phyloP scores from a whole-genome alignment of 2,329 filamentous ascomycete species.

The Davidsoniella eucalypti region DNA sequence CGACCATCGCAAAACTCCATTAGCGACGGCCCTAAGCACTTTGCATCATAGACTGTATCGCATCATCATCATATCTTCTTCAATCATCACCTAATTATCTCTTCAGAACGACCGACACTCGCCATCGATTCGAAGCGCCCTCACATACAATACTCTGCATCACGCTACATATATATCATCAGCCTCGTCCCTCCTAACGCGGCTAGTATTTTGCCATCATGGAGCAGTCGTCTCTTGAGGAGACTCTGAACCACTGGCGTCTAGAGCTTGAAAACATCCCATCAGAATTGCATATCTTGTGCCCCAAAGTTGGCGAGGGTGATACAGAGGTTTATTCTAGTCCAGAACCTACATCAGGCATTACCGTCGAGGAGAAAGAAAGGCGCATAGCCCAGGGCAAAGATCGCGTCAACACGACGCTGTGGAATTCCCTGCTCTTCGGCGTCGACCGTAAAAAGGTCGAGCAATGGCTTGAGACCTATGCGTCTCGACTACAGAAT shows the following conservation, averaged over 20 bases:
- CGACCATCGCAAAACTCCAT: too few relatives aligned
- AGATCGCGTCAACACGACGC: conserved; percentile 42
- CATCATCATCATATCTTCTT: too few relatives aligned
- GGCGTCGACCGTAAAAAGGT: conserved; percentile 47
- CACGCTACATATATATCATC: too few relatives aligned
- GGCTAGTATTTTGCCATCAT: conserved; percentile 18
- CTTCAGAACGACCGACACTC: too few relatives aligned
- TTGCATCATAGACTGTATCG: too few relatives aligned
- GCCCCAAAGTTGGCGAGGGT: conserved; percentile 45
- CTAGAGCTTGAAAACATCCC: conserved; percentile 28
- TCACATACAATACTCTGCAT: too few relatives aligned
- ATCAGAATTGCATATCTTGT: conserved; percentile 46
- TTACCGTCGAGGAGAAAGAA: conserved; percentile 34
- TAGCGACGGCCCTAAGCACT: too few relatives aligned
- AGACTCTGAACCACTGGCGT: conserved; percentile 28
- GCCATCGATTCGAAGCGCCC: too few relatives aligned
- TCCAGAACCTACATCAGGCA: conserved; percentile 29
- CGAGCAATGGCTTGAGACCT: conserved; percentile 41
- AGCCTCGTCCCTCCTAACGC: too few relatives aligned
- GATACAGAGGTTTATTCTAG: conserved; percentile 44
- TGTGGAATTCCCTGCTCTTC: conserved; percentile 52
- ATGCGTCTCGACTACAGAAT: conserved; percentile 38
- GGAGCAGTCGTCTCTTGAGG: conserved; percentile 21
- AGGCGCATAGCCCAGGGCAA: conserved; percentile 37
- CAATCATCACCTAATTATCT: too few relatives aligned